Evolutionary conservation across 2,329 filamentous ascomycete species (phyloP), one percentile per base, ranked within the genome.

Genomic region (Talaromyces sp.): DNA sequence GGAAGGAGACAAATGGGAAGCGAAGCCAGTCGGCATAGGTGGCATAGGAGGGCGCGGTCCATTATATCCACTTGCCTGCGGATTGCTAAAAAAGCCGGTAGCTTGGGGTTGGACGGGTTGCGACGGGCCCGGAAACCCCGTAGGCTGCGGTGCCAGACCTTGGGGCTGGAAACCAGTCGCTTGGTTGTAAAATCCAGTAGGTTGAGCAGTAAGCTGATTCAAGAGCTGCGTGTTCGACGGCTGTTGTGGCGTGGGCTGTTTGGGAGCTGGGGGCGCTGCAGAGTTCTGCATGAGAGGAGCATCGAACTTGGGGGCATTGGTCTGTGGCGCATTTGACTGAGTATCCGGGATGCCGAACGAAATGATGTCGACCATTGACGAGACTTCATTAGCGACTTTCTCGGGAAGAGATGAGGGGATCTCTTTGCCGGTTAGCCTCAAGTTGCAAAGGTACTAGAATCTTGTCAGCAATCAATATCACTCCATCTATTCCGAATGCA

Each of bases 321-420:
- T 85, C 60, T 81, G 78, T n/a, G 83, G 77, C 21, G 25, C 23
- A 14, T 79, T 80, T 39, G 58, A 14, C 42, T 80, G 80, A 31
- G 93, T 89, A 67, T 99, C 95, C 0, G 86, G 87, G 25, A 97
- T 85, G 68, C 89, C 92, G 74, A 99, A 99, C 64, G 92, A 96
- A 73, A 99, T 99, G 62, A 99, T 99, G 73, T 99, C 95, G 44
- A 99, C 95, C 93, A 99, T 98, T 77, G 95, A 96, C 3, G 93
- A 98, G 18, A 99, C 95, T 76, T 99, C 95, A 71, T 99, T 99
- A 80, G 88, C 90, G 67, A 99, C 88, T 64, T 86, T 89, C 35
- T 97, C 92, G 0, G 95, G 95, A 9, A 99, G 82, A 5, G 73
- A 76, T 1, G 82, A 72, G 0, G 95, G 95, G 25, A 99, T 77